Base-by-base conservation (phyloP, 2,329 filamentous ascomycete species). In the Microcera coccophila region DNA sequence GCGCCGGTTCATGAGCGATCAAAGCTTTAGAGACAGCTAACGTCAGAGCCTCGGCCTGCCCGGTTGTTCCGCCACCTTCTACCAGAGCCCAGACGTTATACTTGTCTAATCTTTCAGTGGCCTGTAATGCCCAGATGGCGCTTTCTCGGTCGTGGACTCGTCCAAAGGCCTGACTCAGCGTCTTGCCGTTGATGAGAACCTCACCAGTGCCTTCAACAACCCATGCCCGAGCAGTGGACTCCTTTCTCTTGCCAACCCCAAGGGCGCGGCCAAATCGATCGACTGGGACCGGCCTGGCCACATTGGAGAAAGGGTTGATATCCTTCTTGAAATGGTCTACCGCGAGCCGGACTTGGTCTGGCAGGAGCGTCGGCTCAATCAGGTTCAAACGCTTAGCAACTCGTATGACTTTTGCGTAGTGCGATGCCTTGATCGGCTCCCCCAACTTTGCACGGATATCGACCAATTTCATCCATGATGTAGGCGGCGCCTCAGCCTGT, bases 1-100 rank as follows among this genome's bases (percentile, higher is more conserved):
- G 74, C 33, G 81, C 86, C 40, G 94, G 93, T 71, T 98, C 93
- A 64, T 98, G 93, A 51, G 87, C 84, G 65, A 95, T 65, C 64
- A 98, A 71, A 17, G 87, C 91, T 67, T 91, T 93, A 43, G 87
- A 86, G 62, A 97, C 78, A 16, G 88, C 93, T 68, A 98, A 69
- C 32, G 91, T 94, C 59, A 97, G 79, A 24, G 93, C 90, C 69
- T 98, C 93, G 7, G 93, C 91, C 69, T 98, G 94, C 3, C 93
- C 93, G 38, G 93, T 98, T 36, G 87, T 85, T 57, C 93, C 93
- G 53, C 93, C 93, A 42, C 93, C 93, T 45, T 79, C 76, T 3
- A 90, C 87, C 38, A 87, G 69, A 40, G 84, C 90, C 84, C 89
- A 98, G 3, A 96, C 81, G 61, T 98, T 98, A 74, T 98, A 98